Evolutionary conservation across 73 alveolate species (phyloP).

Genomic region (Paramecium caudatum): DNA sequence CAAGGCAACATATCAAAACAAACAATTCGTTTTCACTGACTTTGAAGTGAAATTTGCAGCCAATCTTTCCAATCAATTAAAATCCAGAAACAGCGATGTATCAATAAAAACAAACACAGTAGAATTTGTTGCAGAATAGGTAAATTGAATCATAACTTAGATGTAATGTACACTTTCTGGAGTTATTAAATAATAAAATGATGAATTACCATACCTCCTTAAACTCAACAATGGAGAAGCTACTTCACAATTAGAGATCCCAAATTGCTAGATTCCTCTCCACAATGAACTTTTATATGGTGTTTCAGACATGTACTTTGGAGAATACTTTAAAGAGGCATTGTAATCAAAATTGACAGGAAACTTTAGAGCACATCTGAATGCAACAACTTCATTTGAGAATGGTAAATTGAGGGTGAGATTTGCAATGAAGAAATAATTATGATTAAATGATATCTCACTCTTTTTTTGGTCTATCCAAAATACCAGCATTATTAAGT

Average conservation of each 20-base stretch:
- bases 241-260: not conserved
- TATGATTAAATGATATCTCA: conserved; percentile 19
- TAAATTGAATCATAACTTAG: not conserved
- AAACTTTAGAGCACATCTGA: conserved; percentile 49
- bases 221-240: conserved; percentile 20
- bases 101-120: conserved; percentile 29
- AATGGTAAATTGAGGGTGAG: conserved; percentile 52
- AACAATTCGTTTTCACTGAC: conserved; percentile 3
- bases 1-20: conserved; percentile 24
- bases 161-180: conserved; percentile 17
- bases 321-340: conserved; percentile 51
- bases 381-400: conserved; percentile 15
- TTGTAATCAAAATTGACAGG: not conserved
- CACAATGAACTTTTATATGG: conserved; percentile 34
- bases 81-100: not conserved
- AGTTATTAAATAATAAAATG: conserved; percentile 19
- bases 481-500: not conserved
- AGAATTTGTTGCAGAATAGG: conserved; percentile 23
- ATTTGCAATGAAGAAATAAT: conserved; percentile 46
- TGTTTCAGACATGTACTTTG: conserved; percentile 52
- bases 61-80: not conserved
- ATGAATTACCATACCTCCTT: not conserved
- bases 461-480: conserved; percentile 36
- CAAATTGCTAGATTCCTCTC: conserved; percentile 37
- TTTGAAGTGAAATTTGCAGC: conserved; percentile 15